phyloP scores from a whole-genome alignment of 257 asterid species.

The Solanum clarkiae region DNA sequence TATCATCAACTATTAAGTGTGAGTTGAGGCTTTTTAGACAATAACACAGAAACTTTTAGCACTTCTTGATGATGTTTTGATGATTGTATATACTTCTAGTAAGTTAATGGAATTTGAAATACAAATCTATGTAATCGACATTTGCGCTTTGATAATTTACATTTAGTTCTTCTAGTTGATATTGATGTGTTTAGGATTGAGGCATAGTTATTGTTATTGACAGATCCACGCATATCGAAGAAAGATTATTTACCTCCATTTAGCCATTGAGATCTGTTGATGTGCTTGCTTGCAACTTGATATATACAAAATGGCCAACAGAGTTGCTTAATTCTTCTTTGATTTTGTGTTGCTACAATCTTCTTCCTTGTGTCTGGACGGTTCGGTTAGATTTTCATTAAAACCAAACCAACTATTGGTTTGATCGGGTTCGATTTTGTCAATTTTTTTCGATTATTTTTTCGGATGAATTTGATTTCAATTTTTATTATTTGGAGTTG shows the following conservation, averaged over 20 bases:
- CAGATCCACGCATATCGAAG: not conserved
- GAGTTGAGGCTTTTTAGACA: not conserved
- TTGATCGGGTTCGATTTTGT: too few species aligned
- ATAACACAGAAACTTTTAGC: not conserved
- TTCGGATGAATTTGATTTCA: too few species aligned
- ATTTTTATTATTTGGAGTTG: too few species aligned
- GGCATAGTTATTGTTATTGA: too few species aligned
- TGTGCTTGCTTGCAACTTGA: not conserved
- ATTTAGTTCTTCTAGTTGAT: not conserved
- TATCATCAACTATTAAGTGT: not conserved
- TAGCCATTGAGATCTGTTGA: not conserved
- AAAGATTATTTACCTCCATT: not conserved
- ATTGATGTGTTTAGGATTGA: not conserved
- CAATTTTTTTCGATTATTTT: too few species aligned
- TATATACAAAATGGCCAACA: not conserved
- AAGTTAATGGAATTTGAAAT: not conserved
- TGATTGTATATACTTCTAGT: not conserved
- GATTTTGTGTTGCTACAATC: not conserved
- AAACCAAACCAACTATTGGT: too few species aligned
- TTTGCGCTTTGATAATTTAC: not conserved
- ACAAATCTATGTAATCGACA: not conserved
- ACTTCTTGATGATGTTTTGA: not conserved
- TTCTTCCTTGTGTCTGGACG: not conserved
- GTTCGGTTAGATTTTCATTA: too few species aligned
- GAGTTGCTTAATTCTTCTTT: not conserved